Evolutionary conservation across 129 eudicot genomes (phyloP).

Genomic region (Heracleum sosnowskyi): DNA sequence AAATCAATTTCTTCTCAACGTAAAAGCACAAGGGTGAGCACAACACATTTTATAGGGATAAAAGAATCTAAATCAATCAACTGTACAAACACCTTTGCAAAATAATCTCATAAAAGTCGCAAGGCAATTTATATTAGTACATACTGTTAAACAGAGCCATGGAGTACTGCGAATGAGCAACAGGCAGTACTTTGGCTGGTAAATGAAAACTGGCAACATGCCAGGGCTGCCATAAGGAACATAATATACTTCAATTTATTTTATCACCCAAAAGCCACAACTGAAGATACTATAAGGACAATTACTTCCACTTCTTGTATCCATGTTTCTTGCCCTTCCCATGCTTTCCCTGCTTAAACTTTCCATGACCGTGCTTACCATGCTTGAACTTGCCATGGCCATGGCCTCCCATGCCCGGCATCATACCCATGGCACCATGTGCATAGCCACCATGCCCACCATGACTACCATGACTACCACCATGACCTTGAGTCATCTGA

Average conservation of each 20-base stretch:
- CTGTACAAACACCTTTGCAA: background rate
- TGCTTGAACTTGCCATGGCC: constrained; percentile 16
- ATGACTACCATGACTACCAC: constrained; percentile 1
- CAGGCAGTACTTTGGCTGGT: background rate
- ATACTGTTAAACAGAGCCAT: background rate
- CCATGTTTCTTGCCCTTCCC: constrained; percentile 15
- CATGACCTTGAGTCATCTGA: constrained; percentile 28
- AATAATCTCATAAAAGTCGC: background rate
- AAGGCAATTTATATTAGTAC: background rate
- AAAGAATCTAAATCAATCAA: background rate
- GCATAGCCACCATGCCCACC: constrained; percentile 20
- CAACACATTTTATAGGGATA: background rate
- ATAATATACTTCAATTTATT: background rate
- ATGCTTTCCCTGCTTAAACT: constrained; percentile 14
- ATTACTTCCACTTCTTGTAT: constrained; percentile 17
- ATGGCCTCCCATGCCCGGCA: constrained; percentile 2
- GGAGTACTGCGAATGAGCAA: background rate
- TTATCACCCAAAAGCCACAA: background rate
- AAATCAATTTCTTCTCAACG: background rate
- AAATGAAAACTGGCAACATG: background rate
- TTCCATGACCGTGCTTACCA: constrained; percentile 11
- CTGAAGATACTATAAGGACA: background rate
- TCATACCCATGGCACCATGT: constrained; percentile 8
- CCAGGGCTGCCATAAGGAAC: background rate
- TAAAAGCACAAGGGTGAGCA: background rate